Base-by-base conservation (phyloP, 768 basidiomycete genomes). In the Xerocomellus intermedius region DNA sequence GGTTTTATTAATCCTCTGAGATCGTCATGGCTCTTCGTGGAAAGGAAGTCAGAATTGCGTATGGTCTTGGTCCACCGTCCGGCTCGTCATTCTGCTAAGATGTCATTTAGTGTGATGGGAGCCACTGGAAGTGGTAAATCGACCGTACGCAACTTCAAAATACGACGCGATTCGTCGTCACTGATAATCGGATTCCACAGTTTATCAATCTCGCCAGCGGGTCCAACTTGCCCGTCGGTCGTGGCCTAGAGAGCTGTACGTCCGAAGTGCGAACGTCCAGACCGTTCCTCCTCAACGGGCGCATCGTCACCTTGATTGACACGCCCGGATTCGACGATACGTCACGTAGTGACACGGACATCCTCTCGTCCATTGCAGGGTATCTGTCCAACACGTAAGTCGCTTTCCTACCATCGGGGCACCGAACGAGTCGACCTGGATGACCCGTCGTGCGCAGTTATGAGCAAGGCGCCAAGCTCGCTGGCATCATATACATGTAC, bases 251-350 rank as follows among this genome's bases (percentile, higher is more conserved):
- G 50, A 84, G 82, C 16, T 83, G 80, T 58, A 85, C 83, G 0
- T 70, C 64, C 42, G 69, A 69, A 10, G 77, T 85, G 2, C 73
- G 77, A 50, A 66, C 74, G 5, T 71, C 80, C 4, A 62, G 68
- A 14, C 71, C 79, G 1, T 81, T 84, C 59, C 57, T 72, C 38
- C 62, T 82, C 35, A 76, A 79, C 43, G 80, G 77, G 12, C 70
- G 71, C 8, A 63, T 59, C 48, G 67, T 84, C 49, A 77, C 73
- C 13, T 65, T 85, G 30, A 76, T 85, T 39, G 84, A 85, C 64
- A 85, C 83, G 0, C 83, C 83, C 16, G 83, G 83, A 5, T 85
- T 84, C 63, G 82, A 84, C 58, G 82, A 84, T 58, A 79, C 81
- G 9, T 19, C 57, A 13, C 74, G 72, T 42, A 79, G 75, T 55